Evolutionary conservation across 108 stramenopile species (phyloP).

Genomic region (Cyclotella sp.): DNA sequence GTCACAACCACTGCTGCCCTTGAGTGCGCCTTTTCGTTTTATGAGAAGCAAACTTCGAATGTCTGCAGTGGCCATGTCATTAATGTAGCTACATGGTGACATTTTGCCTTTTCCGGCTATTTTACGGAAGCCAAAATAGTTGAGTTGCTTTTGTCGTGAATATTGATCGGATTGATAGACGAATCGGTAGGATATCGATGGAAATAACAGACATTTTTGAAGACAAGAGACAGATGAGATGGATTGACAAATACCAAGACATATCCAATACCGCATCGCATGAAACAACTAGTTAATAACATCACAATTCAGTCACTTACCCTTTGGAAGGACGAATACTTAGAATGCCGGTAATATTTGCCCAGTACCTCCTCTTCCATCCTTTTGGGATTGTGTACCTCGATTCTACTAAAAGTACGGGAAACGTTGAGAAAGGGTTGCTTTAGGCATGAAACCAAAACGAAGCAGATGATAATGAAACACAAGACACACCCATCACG

Average conservation of each 20-base stretch:
- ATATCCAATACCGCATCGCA: too few species aligned
- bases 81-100: conserved; percentile 92
- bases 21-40: conserved; percentile 50
- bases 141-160: conserved; percentile 64
- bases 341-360: conserved; percentile 91
- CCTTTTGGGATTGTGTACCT: conserved; percentile 84
- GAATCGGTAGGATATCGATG: neutral
- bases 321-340: conserved; percentile 86
- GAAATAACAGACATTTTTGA: neutral
- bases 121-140: conserved; percentile 93
- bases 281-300: neutral
- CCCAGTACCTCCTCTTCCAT: conserved; percentile 80
- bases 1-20: neutral
- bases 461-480: too few species aligned
- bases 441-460: neutral
- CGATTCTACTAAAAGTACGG: conserved; percentile 51
- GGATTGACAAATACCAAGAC: neutral
- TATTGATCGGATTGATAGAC: neutral
- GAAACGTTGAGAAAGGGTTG: neutral
- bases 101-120: conserved; percentile 94
- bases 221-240: neutral
- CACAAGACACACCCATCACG: neutral
- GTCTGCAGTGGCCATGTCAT: conserved; percentile 81
- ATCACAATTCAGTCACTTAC: neutral
- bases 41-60: conserved; percentile 85